Evolutionary conservation across 2,329 filamentous ascomycete species (phyloP), one percentile per base, ranked within the genome.

Genomic region (Achaetomium macrosporum): DNA sequence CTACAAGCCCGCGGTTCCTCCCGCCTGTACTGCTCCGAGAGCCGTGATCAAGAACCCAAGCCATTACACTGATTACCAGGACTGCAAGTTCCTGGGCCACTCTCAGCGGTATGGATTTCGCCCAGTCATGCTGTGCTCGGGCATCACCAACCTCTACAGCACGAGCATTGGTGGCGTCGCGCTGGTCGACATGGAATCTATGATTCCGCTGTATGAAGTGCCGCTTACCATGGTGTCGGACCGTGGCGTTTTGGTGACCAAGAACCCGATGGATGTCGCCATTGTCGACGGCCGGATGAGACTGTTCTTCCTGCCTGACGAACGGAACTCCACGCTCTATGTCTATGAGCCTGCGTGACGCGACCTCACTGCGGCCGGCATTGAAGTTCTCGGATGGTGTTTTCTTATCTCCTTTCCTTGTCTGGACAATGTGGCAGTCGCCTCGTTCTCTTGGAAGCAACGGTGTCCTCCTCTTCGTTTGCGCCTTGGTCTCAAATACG

Each of bases 31-130:
- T 1, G 31, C 50, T 2, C 66, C 67, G 1, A 37, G 55, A 25
- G 53, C 44, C 6, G 55, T 59, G 13, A 57, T 62, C 7, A 54
- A 59, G 7, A 76, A 76, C 46, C 73, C 73, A 0, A 70, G 65
- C 35, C 68, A 73, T 58, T 77, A 69, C 60, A 61, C 73, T 50
- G 75, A 77, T 54, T 77, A 77, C 58, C 74, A 78, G 61, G 75
- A 77, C 65, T 77, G 74, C 65, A 77, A 77, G 59, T 76, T 71
- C 61, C 64, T 77, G 0, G 75, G 74, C 4, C 69, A 68, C 57
- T 67, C 69, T 13, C 54, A 59, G 10, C 55, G 63, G 6, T 72
- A 73, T 44, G 57, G 57, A n/a, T 60, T 55, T n/a, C 65, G 67
- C 36, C 65, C 69, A 13, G 62, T 77, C 10, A 76, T 76, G 73